Percentiles rank a stretch among this genome's conserved stretches.
These are phyloP conservation scores for Kwoniella dejecticola DNA, from an alignment of 768 basidiomycete genomes.

Conservation along the genomic window DNA sequence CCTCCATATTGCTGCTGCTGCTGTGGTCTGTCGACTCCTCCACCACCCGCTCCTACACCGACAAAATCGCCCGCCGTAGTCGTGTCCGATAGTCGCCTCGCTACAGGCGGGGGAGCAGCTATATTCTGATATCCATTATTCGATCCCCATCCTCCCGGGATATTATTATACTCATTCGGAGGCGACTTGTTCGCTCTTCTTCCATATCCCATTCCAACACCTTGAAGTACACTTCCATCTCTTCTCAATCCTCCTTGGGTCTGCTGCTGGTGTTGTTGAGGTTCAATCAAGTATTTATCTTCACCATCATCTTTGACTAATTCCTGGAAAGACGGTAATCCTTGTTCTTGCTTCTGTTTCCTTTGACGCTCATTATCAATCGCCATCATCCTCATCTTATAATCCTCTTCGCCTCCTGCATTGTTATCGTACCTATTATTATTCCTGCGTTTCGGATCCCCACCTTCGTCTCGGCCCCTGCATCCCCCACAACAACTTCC, in stretches of 20 bases:
- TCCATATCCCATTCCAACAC: slow-evolving; percentile 44
- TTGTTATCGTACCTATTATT: slow-evolving; percentile 5
- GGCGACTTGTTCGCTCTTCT: slow-evolving; percentile 25
- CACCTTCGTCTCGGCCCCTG: slow-evolving; percentile 24
- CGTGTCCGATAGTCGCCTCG: slow-evolving; percentile 26
- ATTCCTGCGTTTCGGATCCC: slow-evolving; percentile 29
- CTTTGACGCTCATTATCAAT: slow-evolving; percentile 39
- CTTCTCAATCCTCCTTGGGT: slow-evolving; percentile 30
- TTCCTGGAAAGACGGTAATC: slow-evolving; percentile 42
- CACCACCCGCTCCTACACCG: slow-evolving; percentile 45
- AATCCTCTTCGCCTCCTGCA: slow-evolving; percentile 18
- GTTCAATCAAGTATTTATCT: slow-evolving; percentile 47
- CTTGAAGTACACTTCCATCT: slow-evolving; percentile 31
- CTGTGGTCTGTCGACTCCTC: slow-evolving; percentile 29
- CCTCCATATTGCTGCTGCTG: slow-evolving; percentile 9
- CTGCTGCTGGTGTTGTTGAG: slow-evolving; percentile 4
- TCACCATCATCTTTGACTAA: slow-evolving; percentile 35
- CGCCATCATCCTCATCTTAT: slow-evolving; percentile 53
- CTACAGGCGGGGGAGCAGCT: slow-evolving; percentile 9
- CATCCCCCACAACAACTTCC: slow-evolving; percentile 78
- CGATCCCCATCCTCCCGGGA: slow-evolving; percentile 2
- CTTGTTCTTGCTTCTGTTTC: slow-evolving; percentile 49
- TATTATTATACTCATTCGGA: slow-evolving; percentile 6
- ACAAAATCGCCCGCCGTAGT: slow-evolving; percentile 41
- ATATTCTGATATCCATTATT: slow-evolving; percentile 13